Conservation (phyloP, 2,329 filamentous ascomycete species). For the Neurospora sp. region DNA sequence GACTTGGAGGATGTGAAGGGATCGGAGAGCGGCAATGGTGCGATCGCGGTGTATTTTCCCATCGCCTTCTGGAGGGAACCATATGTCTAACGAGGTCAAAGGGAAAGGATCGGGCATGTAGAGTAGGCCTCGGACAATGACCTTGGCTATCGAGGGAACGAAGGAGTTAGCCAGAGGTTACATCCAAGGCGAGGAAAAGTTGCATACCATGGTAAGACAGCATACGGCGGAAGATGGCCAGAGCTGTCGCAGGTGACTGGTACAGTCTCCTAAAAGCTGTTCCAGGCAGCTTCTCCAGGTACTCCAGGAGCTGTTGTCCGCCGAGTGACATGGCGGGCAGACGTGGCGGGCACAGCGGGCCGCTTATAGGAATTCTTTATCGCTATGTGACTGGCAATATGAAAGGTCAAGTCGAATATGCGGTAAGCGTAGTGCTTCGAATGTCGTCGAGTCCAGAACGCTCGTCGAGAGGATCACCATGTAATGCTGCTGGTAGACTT, state of each 20-base stretch:
- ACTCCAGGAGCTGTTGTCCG: slow-evolving; percentile 62
- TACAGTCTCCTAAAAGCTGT: slow-evolving; percentile 88
- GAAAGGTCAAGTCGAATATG: neutral
- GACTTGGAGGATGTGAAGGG: slow-evolving; percentile 76
- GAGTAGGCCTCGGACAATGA: slow-evolving; percentile 88
- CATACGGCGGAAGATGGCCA: slow-evolving; percentile 97
- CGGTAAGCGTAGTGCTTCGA: neutral
- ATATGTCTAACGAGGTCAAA: slow-evolving; percentile 71
- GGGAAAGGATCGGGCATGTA: slow-evolving; percentile 78
- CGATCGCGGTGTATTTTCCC: slow-evolving; percentile 66
- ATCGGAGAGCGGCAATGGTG: slow-evolving; percentile 68
- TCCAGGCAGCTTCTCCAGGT: slow-evolving; percentile 83
- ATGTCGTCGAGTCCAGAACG: neutral
- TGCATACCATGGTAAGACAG: slow-evolving; percentile 71
- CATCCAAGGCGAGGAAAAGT: neutral
- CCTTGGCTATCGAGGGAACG: slow-evolving; percentile 58
- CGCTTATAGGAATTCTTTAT: neutral
- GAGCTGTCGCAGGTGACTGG: slow-evolving; percentile 87
- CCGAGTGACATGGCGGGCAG: slow-evolving; percentile 32
- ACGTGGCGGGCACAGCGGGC: neutral
- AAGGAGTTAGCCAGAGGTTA: neutral
- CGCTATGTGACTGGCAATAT: neutral
- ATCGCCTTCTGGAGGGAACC: slow-evolving; percentile 57
- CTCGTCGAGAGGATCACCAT: neutral
- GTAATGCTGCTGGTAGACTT: neutral